Evolutionary conservation across 192 early-diverging fungal genomes (phyloP).

Genomic region (Helicostylum pulchrum): DNA sequence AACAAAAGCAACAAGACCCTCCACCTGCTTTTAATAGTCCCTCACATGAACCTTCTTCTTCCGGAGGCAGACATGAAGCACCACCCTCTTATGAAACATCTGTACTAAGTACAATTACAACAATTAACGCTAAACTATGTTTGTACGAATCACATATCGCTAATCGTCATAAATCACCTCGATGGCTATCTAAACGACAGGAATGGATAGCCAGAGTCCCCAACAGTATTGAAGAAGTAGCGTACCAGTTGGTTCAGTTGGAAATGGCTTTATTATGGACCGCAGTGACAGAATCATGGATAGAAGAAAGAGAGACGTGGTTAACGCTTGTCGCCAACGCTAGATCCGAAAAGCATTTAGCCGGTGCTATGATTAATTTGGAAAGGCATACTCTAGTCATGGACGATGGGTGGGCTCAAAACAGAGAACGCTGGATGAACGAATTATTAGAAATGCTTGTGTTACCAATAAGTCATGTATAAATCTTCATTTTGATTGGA

Average conservation of each 20-base stretch:
- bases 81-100: slow-evolving; percentile 38
- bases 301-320: slow-evolving; percentile 37
- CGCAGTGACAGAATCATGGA: slow-evolving; percentile 32
- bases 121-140: slow-evolving; percentile 19
- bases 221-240: slow-evolving; percentile 32
- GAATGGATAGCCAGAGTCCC: slow-evolving; percentile 27
- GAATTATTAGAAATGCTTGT: slow-evolving; percentile 35
- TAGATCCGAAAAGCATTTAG: slow-evolving; percentile 31
- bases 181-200: slow-evolving; percentile 25
- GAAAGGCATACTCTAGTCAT: slow-evolving; percentile 32
- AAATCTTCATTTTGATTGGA: not conserved
- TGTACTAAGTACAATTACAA: slow-evolving; percentile 19
- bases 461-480: slow-evolving; percentile 16
- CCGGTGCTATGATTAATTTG: slow-evolving; percentile 33
- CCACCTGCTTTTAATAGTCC: slow-evolving; percentile 14
- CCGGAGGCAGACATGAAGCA: not conserved
- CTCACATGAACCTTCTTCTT: not conserved
- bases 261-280: slow-evolving; percentile 39
- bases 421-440: slow-evolving; percentile 26
- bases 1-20: not conserved
- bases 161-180: slow-evolving; percentile 34
- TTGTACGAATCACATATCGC: slow-evolving; percentile 31
- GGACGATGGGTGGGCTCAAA: slow-evolving; percentile 27
- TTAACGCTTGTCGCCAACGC: slow-evolving; percentile 30
- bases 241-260: slow-evolving; percentile 33